These are phyloP conservation scores for Spongiforma sp. DNA, from an alignment of 1,284 basidiomycete genomes.

Conservation along the genomic window DNA sequence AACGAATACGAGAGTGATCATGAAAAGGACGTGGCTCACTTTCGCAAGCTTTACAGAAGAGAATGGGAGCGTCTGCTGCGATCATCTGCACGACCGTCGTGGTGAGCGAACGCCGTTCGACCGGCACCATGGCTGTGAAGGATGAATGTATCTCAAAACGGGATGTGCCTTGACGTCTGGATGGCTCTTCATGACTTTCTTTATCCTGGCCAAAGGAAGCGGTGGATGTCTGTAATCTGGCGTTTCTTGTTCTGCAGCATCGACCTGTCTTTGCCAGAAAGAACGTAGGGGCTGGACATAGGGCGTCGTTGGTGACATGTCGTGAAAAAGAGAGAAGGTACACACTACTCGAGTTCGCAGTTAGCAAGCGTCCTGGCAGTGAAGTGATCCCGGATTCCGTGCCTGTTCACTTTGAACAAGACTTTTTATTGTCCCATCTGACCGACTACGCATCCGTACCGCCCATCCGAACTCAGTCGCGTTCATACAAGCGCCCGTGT, in stretches of 20 bases:
- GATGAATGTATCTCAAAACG: not conserved
- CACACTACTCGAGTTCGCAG: no score
- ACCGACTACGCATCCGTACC: slow-evolving; percentile 72
- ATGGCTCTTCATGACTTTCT: slow-evolving; percentile 99
- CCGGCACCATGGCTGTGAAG: no score
- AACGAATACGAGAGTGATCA: no score
- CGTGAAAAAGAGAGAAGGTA: no score
- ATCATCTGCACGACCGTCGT: slow-evolving; percentile 74
- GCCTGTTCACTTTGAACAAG: slow-evolving; percentile 72
- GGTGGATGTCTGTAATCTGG: slow-evolving; percentile 87
- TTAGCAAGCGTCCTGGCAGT: no score
- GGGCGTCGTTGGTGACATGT: slow-evolving; percentile 44
- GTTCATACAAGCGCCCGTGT: slow-evolving; percentile 94
- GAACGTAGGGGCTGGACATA: slow-evolving; percentile 73
- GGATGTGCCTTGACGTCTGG: slow-evolving; percentile 85
- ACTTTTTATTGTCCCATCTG: slow-evolving; percentile 88
- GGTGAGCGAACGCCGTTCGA: not conserved
- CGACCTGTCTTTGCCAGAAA: slow-evolving; percentile 87
- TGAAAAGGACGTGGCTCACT: no score
- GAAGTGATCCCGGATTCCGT: no score
- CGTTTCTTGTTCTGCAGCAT: slow-evolving; percentile 80
- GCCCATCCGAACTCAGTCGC: slow-evolving; percentile 87
- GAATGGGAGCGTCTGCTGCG: slow-evolving; percentile 91
- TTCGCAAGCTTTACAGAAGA: slow-evolving; percentile 97
- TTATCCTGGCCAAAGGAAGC: slow-evolving; percentile 90